Evolutionary conservation across 192 early-diverging fungal genomes (phyloP).

Genomic region (Thamnidium elegans): DNA sequence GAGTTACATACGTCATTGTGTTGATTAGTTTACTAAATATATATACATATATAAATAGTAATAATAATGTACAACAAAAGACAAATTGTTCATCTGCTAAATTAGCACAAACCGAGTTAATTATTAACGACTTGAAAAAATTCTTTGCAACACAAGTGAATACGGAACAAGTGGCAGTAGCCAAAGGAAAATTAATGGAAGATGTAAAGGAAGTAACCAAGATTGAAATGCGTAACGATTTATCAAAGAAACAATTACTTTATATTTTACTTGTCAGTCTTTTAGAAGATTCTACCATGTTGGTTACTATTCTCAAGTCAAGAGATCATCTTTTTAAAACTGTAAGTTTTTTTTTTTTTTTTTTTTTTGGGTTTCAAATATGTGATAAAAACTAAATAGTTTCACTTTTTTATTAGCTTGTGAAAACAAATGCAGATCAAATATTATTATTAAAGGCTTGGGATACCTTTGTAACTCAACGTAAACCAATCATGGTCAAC

Average conservation of each 20-base stretch:
- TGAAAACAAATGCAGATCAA: slow-evolving; percentile 60
- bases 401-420: slow-evolving; percentile 43
- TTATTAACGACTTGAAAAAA: slow-evolving; percentile 55
- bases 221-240: slow-evolving; percentile 78
- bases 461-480: slow-evolving; percentile 51
- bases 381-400: neutral
- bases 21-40: too few species aligned
- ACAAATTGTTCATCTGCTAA: neutral
- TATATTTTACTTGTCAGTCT: slow-evolving; percentile 61
- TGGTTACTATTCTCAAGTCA: slow-evolving; percentile 34
- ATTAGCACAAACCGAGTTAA: slow-evolving; percentile 36
- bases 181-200: slow-evolving; percentile 43
- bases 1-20: too few species aligned
- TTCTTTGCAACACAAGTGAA: slow-evolving; percentile 35
- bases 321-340: slow-evolving; percentile 46
- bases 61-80: neutral
- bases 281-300: slow-evolving; percentile 47
- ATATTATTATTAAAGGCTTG: slow-evolving; percentile 54
- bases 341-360: slow-evolving; percentile 19
- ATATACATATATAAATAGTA: too few species aligned
- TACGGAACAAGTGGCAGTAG: slow-evolving; percentile 19
- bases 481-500: slow-evolving; percentile 43
- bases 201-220: slow-evolving; percentile 81
- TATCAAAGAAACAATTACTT: slow-evolving; percentile 77
- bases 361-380: neutral